Evolutionary conservation across 306 rosid species (phyloP).

Genomic region (Casuarina cunninghamiana): DNA sequence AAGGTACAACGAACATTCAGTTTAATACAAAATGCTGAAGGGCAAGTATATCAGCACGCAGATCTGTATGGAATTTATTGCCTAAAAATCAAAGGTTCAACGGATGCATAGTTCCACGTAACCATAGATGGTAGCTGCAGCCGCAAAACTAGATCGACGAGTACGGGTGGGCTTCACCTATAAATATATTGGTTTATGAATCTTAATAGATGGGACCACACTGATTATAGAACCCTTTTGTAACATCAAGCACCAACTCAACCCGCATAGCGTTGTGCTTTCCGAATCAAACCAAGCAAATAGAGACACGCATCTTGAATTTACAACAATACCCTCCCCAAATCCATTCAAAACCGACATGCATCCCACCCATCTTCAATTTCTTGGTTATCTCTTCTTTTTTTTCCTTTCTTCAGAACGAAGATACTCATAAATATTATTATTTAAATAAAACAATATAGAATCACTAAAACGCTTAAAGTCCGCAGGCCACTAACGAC

Average conservation of each 20-base stretch:
- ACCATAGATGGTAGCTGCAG: background rate
- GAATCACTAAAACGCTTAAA: background rate
- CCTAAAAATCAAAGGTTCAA: background rate
- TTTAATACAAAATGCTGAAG: background rate
- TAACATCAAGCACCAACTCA: background rate
- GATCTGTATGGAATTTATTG: too few species aligned
- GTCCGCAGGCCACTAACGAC: background rate
- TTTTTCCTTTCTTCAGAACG: background rate
- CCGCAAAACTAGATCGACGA: background rate
- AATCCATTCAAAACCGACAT: background rate
- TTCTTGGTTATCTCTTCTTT: background rate
- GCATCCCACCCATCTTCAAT: background rate
- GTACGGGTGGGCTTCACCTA: too few species aligned
- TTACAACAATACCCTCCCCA: background rate
- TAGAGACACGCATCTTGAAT: background rate
- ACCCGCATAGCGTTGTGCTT: background rate
- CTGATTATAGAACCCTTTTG: background rate
- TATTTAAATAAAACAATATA: background rate
- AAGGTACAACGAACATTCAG: background rate
- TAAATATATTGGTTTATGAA: too few species aligned
- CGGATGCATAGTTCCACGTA: background rate
- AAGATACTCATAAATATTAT: background rate
- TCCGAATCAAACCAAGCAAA: conserved; percentile 11
- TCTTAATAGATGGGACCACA: too few species aligned
- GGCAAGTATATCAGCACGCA: background rate